Evolutionary conservation across 2,329 filamentous ascomycete species (phyloP).

Genomic region (Neoscytalidium dimidiatum): DNA sequence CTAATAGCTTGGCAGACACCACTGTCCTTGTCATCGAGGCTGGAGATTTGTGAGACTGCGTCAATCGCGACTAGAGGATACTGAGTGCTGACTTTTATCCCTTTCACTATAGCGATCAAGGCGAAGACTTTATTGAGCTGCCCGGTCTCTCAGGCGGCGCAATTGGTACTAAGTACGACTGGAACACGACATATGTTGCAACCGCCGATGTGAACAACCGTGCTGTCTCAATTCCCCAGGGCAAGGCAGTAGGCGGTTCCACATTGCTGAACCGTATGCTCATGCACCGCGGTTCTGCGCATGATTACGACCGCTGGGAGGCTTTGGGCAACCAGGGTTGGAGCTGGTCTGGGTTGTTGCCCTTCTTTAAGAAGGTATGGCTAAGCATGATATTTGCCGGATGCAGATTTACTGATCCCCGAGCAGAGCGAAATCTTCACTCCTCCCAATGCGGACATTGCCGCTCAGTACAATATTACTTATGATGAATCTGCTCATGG

Average conservation of each 20-base stretch:
- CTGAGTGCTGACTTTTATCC: background rate
- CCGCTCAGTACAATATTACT: conserved; percentile 1
- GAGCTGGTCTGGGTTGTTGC: conserved; percentile 32
- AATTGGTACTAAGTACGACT: conserved; percentile 2
- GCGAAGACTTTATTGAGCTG: conserved; percentile 29
- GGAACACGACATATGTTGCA: background rate
- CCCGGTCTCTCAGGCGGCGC: conserved; percentile 4
- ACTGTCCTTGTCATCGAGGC: conserved; percentile 26
- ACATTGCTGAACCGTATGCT: conserved; percentile 34
- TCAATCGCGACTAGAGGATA: conserved; percentile 25
- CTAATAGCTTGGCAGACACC: background rate
- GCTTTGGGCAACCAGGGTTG: conserved; percentile 23
- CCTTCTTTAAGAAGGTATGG: conserved; percentile 34
- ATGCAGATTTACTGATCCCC: background rate
- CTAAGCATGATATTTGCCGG: background rate
- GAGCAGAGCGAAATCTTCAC: conserved; percentile 29
- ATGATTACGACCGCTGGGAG: conserved; percentile 23
- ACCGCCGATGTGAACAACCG: conserved; percentile 15
- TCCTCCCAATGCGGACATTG: background rate
- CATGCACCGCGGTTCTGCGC: background rate
- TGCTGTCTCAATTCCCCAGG: background rate
- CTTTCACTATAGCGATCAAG: conserved; percentile 25
- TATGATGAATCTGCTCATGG: conserved; percentile 21
- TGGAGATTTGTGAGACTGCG: conserved; percentile 25
- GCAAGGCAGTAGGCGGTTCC: conserved; percentile 24